A percentile compares a stretch with the other conserved stretches of the same genome.
Evolutionary conservation across 495 filamentous ascomycete species (phyloP).

Genomic region (Penicilliopsis zonata): DNA sequence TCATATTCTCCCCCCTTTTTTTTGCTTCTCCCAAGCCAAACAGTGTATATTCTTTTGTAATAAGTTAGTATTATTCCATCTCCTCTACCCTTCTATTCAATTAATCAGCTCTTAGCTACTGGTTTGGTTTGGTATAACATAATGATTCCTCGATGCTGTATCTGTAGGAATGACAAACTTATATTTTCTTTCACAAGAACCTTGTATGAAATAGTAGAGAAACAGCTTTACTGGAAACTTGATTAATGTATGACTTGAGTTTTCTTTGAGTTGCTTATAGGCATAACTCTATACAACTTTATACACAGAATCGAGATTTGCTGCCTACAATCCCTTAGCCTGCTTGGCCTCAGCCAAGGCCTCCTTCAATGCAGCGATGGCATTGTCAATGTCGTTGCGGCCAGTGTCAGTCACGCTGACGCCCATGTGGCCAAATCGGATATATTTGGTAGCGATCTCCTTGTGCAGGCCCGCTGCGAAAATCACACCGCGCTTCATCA

Average conservation of each 20-base stretch:
- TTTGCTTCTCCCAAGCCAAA: background rate
- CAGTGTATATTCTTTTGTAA: background rate
- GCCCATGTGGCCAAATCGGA: constrained; percentile 89
- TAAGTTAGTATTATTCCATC: constrained; percentile 1
- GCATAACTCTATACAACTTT: too few species aligned
- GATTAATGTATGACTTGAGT: too few species aligned
- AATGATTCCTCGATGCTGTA: too few species aligned
- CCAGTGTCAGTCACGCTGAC: constrained; percentile 58
- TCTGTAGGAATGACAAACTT: too few species aligned
- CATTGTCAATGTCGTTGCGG: constrained; percentile 65
- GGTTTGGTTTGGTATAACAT: too few species aligned
- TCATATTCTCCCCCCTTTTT: background rate
- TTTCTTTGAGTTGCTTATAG: too few species aligned
- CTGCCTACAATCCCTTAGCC: constrained; percentile 37
- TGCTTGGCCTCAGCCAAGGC: constrained; percentile 56
- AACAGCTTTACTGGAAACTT: too few species aligned
- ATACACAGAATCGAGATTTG: too few species aligned
- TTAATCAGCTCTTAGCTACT: too few species aligned
- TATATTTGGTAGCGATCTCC: constrained; percentile 59
- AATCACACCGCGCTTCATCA: constrained; percentile 82
- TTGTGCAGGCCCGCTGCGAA: constrained; percentile 95
- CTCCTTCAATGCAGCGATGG: constrained; percentile 63
- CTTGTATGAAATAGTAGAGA: too few species aligned
- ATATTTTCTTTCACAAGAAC: too few species aligned
- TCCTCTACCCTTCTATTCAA: constrained; percentile 2